Evolutionary conservation across 2,329 filamentous ascomycete species (phyloP).

Genomic region (Lecanoromycetidae sp.): DNA sequence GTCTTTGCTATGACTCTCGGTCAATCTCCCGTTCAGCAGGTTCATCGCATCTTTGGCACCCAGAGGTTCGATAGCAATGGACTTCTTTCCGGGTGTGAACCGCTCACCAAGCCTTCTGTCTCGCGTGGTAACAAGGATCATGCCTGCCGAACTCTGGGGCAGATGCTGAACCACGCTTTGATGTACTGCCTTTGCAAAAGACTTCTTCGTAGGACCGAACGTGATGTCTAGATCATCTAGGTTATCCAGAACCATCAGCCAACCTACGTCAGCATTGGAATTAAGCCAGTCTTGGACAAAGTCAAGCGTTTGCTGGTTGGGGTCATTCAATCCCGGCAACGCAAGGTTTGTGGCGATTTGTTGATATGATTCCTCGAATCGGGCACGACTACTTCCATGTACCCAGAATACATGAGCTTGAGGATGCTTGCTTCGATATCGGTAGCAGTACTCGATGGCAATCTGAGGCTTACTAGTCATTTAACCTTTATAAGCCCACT

Average conservation of each 20-base stretch:
- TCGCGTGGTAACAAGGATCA: background rate
- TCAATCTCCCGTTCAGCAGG: background rate
- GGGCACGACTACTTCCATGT: conserved; percentile 1
- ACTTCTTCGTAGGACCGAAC: background rate
- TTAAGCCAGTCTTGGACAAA: conserved; percentile 13
- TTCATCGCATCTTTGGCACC: background rate
- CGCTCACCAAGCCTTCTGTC: background rate
- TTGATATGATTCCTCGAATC: conserved; percentile 14
- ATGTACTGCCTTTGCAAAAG: background rate
- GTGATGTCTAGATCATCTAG: conserved; percentile 14
- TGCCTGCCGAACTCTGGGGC: background rate
- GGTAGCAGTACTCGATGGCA: conserved; percentile 14
- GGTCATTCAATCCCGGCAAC: conserved; percentile 9
- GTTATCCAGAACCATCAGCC: conserved; percentile 20
- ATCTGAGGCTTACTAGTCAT: conserved; percentile 10
- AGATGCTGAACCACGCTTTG: background rate
- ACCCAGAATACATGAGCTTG: conserved; percentile 13
- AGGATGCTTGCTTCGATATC: background rate
- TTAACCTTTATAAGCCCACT: too few relatives aligned
- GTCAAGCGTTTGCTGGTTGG: background rate
- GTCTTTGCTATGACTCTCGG: background rate
- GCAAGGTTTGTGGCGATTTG: conserved; percentile 9
- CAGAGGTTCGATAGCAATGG: background rate
- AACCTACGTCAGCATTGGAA: conserved; percentile 9
- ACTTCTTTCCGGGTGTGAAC: background rate